Conservation (phyloP, 108 stramenopile genomes). For the Skeletonema menzelii region DNA sequence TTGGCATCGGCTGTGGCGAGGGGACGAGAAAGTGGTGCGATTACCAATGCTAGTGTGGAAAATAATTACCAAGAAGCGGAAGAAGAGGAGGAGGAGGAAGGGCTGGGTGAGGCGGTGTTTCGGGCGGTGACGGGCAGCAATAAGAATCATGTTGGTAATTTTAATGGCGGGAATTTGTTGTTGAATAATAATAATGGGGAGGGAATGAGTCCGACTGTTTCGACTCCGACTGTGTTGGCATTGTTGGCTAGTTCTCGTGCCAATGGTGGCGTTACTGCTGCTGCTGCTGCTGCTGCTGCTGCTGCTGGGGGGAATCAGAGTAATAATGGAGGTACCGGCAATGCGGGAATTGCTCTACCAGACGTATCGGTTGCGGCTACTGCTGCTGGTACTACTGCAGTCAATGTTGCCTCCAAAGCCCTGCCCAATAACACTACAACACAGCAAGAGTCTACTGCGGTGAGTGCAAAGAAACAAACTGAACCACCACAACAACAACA, state of each 20-base stretch:
- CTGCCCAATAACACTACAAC: not conserved
- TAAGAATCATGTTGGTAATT: not conserved
- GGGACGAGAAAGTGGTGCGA: not conserved
- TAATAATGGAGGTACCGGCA: not conserved
- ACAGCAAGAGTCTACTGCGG: not conserved
- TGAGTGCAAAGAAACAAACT: not conserved
- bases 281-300: too few relatives aligned
- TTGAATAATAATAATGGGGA: not conserved
- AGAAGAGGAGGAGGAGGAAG: not conserved
- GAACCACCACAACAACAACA: not conserved
- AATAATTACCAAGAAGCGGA: too few relatives aligned
- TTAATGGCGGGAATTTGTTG: not conserved
- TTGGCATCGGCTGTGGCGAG: not conserved
- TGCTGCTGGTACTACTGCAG: not conserved
- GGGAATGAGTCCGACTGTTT: not conserved
- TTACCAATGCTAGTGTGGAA: not conserved
- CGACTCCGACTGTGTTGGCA: not conserved
- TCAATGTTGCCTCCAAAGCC: not conserved
- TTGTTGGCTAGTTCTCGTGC: not conserved
- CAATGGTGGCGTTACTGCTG: not conserved
- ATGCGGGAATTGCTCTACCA: not conserved
- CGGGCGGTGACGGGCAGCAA: not conserved
- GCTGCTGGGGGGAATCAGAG: not conserved
- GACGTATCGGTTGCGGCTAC: not conserved
- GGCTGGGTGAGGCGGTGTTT: not conserved